phyloP scores from a whole-genome alignment of 2,329 filamentous ascomycete species.

The Penicillium sp. region DNA sequence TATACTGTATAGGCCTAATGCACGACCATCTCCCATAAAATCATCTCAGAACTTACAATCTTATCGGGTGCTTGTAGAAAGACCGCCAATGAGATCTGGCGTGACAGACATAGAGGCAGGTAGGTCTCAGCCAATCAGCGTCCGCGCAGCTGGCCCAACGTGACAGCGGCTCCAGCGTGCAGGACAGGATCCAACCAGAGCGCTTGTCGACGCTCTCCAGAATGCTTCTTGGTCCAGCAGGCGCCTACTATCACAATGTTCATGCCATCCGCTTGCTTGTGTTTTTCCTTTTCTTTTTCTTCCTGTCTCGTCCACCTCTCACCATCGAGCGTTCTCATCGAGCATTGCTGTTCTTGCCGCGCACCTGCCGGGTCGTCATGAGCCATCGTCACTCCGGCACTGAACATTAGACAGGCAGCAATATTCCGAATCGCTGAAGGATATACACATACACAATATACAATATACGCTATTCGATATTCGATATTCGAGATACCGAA shows the following conservation, averaged over 20 bases:
- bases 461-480: no score
- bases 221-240: constrained; percentile 8
- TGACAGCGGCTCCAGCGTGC: constrained; percentile 16
- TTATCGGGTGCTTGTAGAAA: no score
- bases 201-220: constrained; percentile 2
- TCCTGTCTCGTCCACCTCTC: background rate
- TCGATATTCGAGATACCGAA: no score
- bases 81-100: background rate
- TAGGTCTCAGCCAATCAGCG: constrained; percentile 10
- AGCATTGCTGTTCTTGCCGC: no score
- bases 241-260: background rate
- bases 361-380: background rate
- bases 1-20: constrained; percentile 1
- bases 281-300: background rate
- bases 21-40: background rate
- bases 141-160: background rate
- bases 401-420: background rate
- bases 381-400: background rate
- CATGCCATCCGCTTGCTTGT: background rate
- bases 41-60: no score
- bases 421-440: no score
- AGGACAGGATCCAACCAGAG: constrained; percentile 14
- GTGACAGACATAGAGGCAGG: background rate
- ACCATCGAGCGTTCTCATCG: background rate
- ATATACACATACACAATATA: no score